A percentile compares a stretch with the other conserved stretches of the same genome.
phyloP scores from a whole-genome alignment of 768 basidiomycete genomes.

The Trametes cinnabarina region DNA sequence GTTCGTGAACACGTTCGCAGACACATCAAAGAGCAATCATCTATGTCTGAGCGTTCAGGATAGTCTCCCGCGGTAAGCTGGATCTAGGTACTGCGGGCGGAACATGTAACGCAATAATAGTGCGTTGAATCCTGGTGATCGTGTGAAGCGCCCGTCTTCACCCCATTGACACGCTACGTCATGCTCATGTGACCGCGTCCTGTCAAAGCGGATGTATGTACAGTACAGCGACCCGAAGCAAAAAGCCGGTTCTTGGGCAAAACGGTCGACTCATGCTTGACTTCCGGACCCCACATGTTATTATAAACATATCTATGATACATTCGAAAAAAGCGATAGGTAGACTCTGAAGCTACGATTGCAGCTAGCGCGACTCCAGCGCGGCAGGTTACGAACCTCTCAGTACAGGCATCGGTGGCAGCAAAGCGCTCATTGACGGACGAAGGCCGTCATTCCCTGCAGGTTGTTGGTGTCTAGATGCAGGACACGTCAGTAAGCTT shows the following conservation, averaged over 20 bases:
- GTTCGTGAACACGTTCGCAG: too few relatives aligned
- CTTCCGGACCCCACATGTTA: neutral
- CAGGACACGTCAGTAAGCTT: neutral
- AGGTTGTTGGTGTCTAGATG: slow-evolving; percentile 16
- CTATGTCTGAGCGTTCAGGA: too few relatives aligned
- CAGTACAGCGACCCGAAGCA: too few relatives aligned
- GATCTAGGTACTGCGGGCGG: too few relatives aligned
- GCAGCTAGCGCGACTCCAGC: neutral
- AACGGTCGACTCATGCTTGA: neutral
- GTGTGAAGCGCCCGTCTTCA: neutral
- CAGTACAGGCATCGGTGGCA: too few relatives aligned
- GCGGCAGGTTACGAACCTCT: too few relatives aligned
- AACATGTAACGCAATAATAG: too few relatives aligned
- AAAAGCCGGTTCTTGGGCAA: too few relatives aligned
- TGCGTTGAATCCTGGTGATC: too few relatives aligned
- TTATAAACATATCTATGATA: slow-evolving; percentile 4
- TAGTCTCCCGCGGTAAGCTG: too few relatives aligned
- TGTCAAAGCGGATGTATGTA: too few relatives aligned
- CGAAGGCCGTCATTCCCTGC: slow-evolving; percentile 21
- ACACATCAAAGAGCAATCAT: too few relatives aligned
- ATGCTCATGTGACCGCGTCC: neutral
- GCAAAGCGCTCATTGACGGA: neutral
- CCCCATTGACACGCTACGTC: neutral
- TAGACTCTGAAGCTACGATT: neutral
- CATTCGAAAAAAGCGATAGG: neutral